Base-by-base conservation (phyloP, 495 filamentous ascomycete genomes). In the Penicillium salamii region DNA sequence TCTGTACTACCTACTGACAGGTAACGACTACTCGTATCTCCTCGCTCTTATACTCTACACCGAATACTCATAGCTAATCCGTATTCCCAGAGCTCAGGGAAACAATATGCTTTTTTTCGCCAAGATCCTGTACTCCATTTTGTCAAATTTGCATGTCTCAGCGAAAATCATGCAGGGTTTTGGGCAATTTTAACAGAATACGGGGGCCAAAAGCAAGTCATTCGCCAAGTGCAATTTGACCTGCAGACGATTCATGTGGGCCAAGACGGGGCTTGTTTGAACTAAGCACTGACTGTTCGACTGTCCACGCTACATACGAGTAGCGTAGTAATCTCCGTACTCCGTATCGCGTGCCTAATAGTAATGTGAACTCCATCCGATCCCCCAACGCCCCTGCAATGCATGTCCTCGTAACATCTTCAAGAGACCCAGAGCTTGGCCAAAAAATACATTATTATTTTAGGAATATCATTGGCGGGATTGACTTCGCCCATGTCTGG, bases 401-500 rank as follows among this genome's bases (percentile, higher is more conserved):
- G 40, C 34, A 45, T 45, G 11, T 14, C 41, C 28, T 18, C 32
- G 14, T 33, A 15, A 19, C 12, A 20, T 3, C 29, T n/a, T 4
- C 13, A 2, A 14, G 35, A 18, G 3, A 17, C 14, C 18, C n/a
- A 19, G 12, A 45, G 28, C 28, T 12, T 7, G 5, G 3, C 3
- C 12, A 8, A 12, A 32, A 5, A 32, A 32, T 14, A 38, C 14
- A 31, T 23, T 31, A 14, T 17, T 9, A 9, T 26, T 14, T 34
- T 13, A 24, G 18, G 14, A 20, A 26, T 8, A 26, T 47, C 20
- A 55, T 46, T 67, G 63, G 37, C 55, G 49, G 7, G 54, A 50
- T 24, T 69, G 57, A 48, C 61, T 63, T 24, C 66, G 61, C 23
- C 42, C 49, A 43, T 56, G 49, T 26, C 65, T 17, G 4, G 35